phyloP scores from a whole-genome alignment of 352 stramenopile genomes.

The Phytophthora agathidicida region DNA sequence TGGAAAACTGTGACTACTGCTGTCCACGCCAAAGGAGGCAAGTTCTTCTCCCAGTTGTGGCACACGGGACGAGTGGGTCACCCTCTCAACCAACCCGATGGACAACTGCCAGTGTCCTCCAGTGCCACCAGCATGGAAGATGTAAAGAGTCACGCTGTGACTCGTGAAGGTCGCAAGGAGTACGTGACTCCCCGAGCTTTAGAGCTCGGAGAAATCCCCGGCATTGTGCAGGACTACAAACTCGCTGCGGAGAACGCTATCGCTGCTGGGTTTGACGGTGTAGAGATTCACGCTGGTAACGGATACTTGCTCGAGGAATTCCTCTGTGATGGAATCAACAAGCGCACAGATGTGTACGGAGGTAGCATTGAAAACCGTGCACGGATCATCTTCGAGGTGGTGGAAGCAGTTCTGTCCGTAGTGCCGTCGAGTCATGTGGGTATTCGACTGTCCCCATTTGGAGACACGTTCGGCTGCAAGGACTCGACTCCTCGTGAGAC shows the following conservation, averaged over 20 bases:
- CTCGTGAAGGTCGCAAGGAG: not conserved
- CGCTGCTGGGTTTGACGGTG: too few relatives aligned
- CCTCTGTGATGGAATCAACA: slow-evolving; percentile 17
- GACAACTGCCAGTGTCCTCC: slow-evolving; percentile 22
- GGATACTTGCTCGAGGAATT: slow-evolving; percentile 16
- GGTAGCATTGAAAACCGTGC: slow-evolving; percentile 72
- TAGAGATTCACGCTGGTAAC: slow-evolving; percentile 12
- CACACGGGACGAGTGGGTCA: slow-evolving; percentile 75
- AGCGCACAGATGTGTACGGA: slow-evolving; percentile 29
- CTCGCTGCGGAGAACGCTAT: too few relatives aligned
- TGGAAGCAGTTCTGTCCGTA: slow-evolving; percentile 42
- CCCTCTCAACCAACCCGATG: slow-evolving; percentile 48
- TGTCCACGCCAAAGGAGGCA: slow-evolving; percentile 73
- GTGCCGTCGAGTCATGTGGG: slow-evolving; percentile 17
- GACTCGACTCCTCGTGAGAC: slow-evolving; percentile 35
- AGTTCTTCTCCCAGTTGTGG: slow-evolving; percentile 83
- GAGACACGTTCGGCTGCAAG: slow-evolving; percentile 22
- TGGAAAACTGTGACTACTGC: slow-evolving; percentile 59
- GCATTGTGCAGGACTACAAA: too few relatives aligned
- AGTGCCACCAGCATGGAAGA: not conserved
- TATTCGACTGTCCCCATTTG: not conserved
- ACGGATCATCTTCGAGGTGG: slow-evolving; percentile 57
- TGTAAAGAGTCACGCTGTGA: not conserved
- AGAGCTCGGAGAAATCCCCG: too few relatives aligned
- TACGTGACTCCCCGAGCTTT: slow-evolving; percentile 42